Percentiles rank a stretch among this genome's conserved stretches.
These are phyloP conservation scores for Suhomyces atakaporum DNA, from an alignment of 1,139 yeast genomes.

Conservation along the genomic window DNA sequence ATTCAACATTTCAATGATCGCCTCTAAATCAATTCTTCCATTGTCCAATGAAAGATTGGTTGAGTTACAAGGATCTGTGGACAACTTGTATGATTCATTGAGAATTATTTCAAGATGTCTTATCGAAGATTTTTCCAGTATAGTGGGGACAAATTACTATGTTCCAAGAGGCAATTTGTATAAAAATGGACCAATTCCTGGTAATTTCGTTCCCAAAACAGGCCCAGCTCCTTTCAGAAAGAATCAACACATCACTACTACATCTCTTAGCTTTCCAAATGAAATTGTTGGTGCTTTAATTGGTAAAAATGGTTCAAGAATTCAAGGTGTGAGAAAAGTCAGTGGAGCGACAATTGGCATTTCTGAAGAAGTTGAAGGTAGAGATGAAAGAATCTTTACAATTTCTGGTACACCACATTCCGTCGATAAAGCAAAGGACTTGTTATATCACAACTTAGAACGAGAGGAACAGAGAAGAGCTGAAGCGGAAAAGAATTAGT, in stretches of 20 bases:
- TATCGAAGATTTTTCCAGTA: slow-evolving; percentile 68
- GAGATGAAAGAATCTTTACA: slow-evolving; percentile 70
- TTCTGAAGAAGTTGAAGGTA: slow-evolving; percentile 67
- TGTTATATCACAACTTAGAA: slow-evolving; percentile 74
- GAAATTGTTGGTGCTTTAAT: slow-evolving; percentile 89
- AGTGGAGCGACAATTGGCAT: slow-evolving; percentile 83
- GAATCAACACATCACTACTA: slow-evolving; percentile 12
- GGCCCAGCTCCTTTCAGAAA: slow-evolving; percentile 22
- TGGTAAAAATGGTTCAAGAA: slow-evolving; percentile 84
- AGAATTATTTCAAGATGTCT: slow-evolving; percentile 71
- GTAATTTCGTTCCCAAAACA: slow-evolving; percentile 13
- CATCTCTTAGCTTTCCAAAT: slow-evolving; percentile 55
- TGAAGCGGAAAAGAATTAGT: slow-evolving; percentile 21
- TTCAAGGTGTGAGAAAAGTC: slow-evolving; percentile 79
- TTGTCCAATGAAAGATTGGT: slow-evolving; percentile 86
- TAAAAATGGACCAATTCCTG: slow-evolving; percentile 7
- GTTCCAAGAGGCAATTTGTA: slow-evolving; percentile 51
- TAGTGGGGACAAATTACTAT: slow-evolving; percentile 67
- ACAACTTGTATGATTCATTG: slow-evolving; percentile 58
- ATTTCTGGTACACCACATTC: slow-evolving; percentile 66
- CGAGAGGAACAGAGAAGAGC: slow-evolving; percentile 73
- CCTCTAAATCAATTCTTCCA: slow-evolving; percentile 81
- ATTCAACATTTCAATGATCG: slow-evolving; percentile 78
- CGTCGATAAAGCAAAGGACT: slow-evolving; percentile 67
- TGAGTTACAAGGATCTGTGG: slow-evolving; percentile 82